Percentiles rank a stretch among this genome's conserved stretches.
Conservation (phyloP, 2,329 filamentous ascomycete species). For the Hymenoscyphus fraxineus region DNA sequence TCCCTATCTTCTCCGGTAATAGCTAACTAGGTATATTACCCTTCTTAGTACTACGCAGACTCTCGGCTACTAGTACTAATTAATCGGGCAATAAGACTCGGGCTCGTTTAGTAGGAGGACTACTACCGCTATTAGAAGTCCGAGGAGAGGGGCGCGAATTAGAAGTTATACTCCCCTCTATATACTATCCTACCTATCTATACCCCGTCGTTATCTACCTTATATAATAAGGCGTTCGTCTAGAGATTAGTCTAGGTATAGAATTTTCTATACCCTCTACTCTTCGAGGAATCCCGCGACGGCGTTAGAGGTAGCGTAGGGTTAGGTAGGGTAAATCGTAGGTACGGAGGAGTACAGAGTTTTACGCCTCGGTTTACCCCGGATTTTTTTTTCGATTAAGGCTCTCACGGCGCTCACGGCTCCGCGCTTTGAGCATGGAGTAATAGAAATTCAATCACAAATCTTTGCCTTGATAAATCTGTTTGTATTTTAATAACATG, state of each 20-base stretch:
- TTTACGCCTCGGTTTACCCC: neutral
- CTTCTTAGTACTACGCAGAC: constrained; percentile 26
- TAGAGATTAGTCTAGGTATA: neutral
- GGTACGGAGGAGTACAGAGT: neutral
- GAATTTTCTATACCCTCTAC: neutral
- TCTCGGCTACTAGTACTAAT: constrained; percentile 31
- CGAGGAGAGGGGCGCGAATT: constrained; percentile 34
- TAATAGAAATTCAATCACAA: too few species aligned
- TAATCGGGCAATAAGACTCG: constrained; percentile 48
- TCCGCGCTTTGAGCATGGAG: neutral
- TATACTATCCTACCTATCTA: constrained; percentile 5
- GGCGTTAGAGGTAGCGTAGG: neutral
- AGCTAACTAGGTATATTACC: constrained; percentile 7
- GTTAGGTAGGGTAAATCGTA: neutral
- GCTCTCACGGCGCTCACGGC: neutral
- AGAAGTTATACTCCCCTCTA: constrained; percentile 6
- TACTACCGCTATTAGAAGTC: constrained; percentile 18
- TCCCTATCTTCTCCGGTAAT: constrained; percentile 19
- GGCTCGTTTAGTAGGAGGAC: constrained; percentile 54
- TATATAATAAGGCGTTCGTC: neutral
- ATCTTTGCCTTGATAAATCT: too few species aligned
- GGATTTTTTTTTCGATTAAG: neutral
- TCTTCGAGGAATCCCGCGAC: neutral
- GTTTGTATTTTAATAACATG: too few species aligned
- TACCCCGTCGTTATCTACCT: neutral